Evolutionary conservation across 1,139 yeast species (phyloP).

Genomic region (Citeromyces hawaiiensis): DNA sequence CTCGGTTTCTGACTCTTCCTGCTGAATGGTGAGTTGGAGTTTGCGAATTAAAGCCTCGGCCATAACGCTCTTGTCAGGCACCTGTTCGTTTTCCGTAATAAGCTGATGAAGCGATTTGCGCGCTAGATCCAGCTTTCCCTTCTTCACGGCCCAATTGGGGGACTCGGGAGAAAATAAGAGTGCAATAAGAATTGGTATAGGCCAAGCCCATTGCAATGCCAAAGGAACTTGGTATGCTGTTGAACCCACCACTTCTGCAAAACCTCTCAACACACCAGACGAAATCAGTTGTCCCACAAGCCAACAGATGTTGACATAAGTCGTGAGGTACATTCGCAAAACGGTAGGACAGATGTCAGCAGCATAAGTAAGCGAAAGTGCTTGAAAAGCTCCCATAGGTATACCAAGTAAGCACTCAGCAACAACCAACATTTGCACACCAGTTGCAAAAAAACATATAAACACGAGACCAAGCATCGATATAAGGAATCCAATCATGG

Average conservation of each 20-base stretch:
- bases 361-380: conserved; percentile 23
- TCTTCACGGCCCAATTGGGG: conserved; percentile 9
- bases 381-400: neutral
- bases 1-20: neutral
- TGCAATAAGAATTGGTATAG: conserved; percentile 6
- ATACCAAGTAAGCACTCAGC: conserved; percentile 3
- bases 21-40: neutral
- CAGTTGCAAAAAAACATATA: conserved; percentile 3
- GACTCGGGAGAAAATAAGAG: conserved; percentile 12
- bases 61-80: neutral
- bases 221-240: conserved; percentile 30
- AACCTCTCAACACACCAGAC: conserved; percentile 29
- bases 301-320: conserved; percentile 34
- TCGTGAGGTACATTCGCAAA: conserved; percentile 32
- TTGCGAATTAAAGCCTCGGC: neutral
- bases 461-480: conserved; percentile 20
- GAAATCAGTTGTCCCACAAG: conserved; percentile 37
- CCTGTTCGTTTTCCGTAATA: neutral
- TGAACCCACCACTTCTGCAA: conserved; percentile 16
- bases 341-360: conserved; percentile 37
- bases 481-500: conserved; percentile 24
- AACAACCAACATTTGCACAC: conserved; percentile 3
- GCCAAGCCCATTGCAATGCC: conserved; percentile 49
- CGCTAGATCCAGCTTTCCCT: neutral
- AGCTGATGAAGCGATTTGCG: neutral